Evolutionary conservation across 331 rosid species (phyloP).

Genomic region (Quercus tomentella): DNA sequence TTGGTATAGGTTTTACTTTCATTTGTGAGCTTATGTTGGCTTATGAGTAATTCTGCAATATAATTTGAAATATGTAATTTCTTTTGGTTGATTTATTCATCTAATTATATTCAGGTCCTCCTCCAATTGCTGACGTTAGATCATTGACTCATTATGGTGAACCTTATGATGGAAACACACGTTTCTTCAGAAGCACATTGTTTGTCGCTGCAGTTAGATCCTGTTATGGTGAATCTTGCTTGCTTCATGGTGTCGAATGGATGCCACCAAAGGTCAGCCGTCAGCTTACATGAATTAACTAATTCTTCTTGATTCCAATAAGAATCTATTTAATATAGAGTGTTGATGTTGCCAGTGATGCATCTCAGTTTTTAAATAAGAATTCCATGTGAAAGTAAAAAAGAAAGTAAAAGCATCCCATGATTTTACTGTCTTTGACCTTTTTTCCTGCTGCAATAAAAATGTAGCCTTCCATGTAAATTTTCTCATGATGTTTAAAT

Average conservation of each 20-base stretch:
- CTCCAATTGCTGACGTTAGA: conserved; percentile 83
- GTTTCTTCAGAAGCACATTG: conserved; percentile 92
- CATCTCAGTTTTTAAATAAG: conserved; percentile 1
- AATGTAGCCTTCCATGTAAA: background rate
- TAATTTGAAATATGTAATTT: background rate
- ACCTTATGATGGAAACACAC: conserved; percentile 95
- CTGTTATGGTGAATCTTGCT: conserved; percentile 79
- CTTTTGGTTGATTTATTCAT: conserved; percentile 19
- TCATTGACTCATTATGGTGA: conserved; percentile 96
- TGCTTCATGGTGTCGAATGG: conserved; percentile 97
- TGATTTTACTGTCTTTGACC: background rate
- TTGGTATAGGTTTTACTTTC: conserved; percentile 43
- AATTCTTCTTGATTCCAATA: background rate
- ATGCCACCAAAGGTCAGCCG: conserved; percentile 91
- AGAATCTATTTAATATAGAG: background rate
- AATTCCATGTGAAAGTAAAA: background rate
- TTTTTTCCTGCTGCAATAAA: background rate
- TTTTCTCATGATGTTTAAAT: conserved; percentile 15
- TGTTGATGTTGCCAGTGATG: background rate
- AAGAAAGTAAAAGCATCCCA: background rate
- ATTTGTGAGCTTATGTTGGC: conserved; percentile 10
- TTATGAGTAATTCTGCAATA: conserved; percentile 2
- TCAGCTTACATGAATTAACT: background rate
- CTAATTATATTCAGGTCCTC: conserved; percentile 49
- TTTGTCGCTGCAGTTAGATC: conserved; percentile 95